Evolutionary conservation across 768 basidiomycete genomes (phyloP), one percentile per base, ranked within the genome.

Genomic region (Termitomyces sp.): DNA sequence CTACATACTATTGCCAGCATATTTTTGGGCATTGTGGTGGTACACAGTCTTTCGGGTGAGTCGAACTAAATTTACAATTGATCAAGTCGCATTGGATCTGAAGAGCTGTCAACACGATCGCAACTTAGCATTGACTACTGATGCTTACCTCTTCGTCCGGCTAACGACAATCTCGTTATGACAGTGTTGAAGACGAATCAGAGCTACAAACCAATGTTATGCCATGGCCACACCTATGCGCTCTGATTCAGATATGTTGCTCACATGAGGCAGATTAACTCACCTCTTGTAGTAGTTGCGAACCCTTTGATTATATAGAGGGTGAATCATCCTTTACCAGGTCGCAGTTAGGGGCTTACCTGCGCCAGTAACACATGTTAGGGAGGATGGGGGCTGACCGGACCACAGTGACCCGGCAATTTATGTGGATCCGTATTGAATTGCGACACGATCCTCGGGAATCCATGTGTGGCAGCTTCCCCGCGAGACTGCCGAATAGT

Each of bases 1-100:
- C 27, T 34, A 73, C 85, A 63, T 68, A 87, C 85, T 88, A 86
- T 68, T 88, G 86, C 84, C 85, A 86, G 67, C 86, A 88, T 55
- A 75, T 77, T 59, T 76, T 67, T 59, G 70, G 75, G 64, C 86
- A 88, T 43, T 68, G 61, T 35, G 82, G 81, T 3, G 79, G 76
- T 46, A 63, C 54, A 66, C 86, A 88, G 37, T 70, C 65, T 41
- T 49, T 64, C 37, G 84, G 73, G 66, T 88, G 86, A 34, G 63
- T 70, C 7, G 78, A 76, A 63, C 85, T 87, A 63, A 88, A 86
- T 71, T 79, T 85, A 73, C 86, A 87, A 58, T 70, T 78, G 40
- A 71, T 70, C 54, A 81, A 70, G 62, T 81, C 77, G 59, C 85
- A 88, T 64, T 82, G 79, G 62, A 88, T 86, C 85, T 88, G 58